phyloP scores from a whole-genome alignment of 2,329 filamentous ascomycete genomes.

The Cladosporium sp. region DNA sequence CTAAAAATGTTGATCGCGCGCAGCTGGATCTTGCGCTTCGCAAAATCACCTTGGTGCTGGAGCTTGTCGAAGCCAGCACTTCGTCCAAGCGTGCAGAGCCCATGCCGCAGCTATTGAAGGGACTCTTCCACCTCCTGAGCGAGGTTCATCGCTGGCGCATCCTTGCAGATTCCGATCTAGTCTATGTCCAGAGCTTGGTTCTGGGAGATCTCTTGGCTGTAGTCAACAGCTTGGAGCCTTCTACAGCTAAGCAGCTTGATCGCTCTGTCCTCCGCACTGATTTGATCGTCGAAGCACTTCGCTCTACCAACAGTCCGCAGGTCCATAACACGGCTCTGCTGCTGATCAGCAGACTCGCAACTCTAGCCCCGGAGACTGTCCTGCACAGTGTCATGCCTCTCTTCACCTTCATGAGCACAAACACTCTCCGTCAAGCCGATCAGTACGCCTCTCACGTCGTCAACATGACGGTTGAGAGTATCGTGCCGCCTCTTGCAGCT shows the following conservation, averaged over 20 bases:
- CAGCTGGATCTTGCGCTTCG: slow-evolving; percentile 63
- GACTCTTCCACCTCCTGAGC: slow-evolving; percentile 76
- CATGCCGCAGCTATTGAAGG: slow-evolving; percentile 62
- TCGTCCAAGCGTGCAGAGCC: slow-evolving; percentile 65
- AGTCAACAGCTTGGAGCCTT: slow-evolving; percentile 64
- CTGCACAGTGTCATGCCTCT: slow-evolving; percentile 98
- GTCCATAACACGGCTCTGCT: slow-evolving; percentile 89
- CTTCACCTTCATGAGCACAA: slow-evolving; percentile 95
- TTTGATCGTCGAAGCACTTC: slow-evolving; percentile 80
- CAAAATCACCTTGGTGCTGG: slow-evolving; percentile 78
- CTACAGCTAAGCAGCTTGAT: slow-evolving; percentile 51
- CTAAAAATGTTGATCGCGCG: slow-evolving; percentile 55
- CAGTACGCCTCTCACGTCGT: slow-evolving; percentile 97
- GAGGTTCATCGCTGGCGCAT: slow-evolving; percentile 80
- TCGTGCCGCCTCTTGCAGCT: slow-evolving; percentile 83
- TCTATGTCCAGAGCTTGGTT: slow-evolving; percentile 81
- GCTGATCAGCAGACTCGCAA: slow-evolving; percentile 78
- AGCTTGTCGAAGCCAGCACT: slow-evolving; percentile 64
- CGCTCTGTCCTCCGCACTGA: slow-evolving; percentile 78
- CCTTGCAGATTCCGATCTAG: slow-evolving; percentile 76
- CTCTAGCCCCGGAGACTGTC: slow-evolving; percentile 81
- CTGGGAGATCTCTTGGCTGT: slow-evolving; percentile 77
- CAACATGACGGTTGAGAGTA: slow-evolving; percentile 84
- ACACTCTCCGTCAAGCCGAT: slow-evolving; percentile 83
- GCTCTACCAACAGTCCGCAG: slow-evolving; percentile 83